Percentiles rank a stretch among this genome's conserved stretches.
Evolutionary conservation across 257 asterid genomes (phyloP).

Genomic region (Nicotiana undulata): DNA sequence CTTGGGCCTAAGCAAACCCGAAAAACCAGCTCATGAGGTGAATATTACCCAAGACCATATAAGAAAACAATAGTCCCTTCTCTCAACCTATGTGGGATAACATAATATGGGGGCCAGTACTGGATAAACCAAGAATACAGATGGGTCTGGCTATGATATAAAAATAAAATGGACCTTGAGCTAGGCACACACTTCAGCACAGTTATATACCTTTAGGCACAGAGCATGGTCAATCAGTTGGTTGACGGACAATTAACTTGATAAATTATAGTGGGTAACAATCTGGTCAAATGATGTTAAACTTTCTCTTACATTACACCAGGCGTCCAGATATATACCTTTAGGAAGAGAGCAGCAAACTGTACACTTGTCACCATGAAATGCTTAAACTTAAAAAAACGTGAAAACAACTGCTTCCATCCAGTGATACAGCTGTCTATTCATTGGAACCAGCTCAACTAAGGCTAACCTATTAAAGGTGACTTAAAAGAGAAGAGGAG

Average conservation of each 20-base stretch:
- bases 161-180: not conserved
- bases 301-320: not conserved
- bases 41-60: not conserved
- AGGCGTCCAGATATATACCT: not conserved
- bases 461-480: not conserved
- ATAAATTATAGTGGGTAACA: not conserved
- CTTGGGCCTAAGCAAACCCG: not conserved
- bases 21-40: not conserved
- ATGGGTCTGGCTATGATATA: not conserved
- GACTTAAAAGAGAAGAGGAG: not conserved
- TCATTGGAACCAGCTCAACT: not conserved
- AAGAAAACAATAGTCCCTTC: not conserved
- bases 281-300: conserved; percentile 5
- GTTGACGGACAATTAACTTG: not conserved
- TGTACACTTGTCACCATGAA: not conserved
- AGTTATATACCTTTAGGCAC: not conserved
- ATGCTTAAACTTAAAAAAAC: not conserved
- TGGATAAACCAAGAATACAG: not conserved
- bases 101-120: not conserved
- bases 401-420: conserved; percentile 6
- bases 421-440: not conserved
- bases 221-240: not conserved
- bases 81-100: not conserved
- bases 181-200: not conserved
- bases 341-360: not conserved